Evolutionary conservation across 2,329 filamentous ascomycete species (phyloP).

Genomic region (Raffaelea arxii): DNA sequence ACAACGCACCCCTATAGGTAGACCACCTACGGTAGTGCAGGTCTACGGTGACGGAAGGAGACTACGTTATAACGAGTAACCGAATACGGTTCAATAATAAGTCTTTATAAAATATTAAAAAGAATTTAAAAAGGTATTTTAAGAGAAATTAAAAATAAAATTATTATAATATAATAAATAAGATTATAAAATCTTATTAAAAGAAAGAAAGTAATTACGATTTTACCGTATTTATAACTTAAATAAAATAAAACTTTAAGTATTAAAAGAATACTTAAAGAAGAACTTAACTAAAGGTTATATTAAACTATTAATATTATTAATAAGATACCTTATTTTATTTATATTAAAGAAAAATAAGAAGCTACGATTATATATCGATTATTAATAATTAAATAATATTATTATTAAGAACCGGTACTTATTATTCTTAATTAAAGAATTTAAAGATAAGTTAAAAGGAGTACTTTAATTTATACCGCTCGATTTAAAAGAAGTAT

Average conservation of each 20-base stretch:
- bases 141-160: background rate
- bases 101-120: background rate
- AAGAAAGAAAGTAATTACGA: background rate
- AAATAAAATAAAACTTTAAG: constrained; percentile 3
- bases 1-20: too few species aligned
- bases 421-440: background rate
- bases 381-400: background rate
- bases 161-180: background rate
- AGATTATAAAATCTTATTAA: background rate
- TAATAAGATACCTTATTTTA: constrained; percentile 7
- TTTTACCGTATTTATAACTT: background rate
- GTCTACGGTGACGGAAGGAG: too few species aligned
- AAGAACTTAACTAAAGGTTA: constrained; percentile 2
- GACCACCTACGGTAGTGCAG: too few species aligned
- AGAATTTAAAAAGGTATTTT: background rate
- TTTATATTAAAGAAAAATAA: constrained; percentile 6
- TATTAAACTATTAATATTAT: constrained; percentile 1
- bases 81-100: background rate
- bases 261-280: constrained; percentile 4
- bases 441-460: background rate
- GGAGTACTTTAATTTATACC: background rate
- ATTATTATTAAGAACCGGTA: background rate
- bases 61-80: background rate
- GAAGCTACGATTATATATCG: background rate
- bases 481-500: background rate